Evolutionary conservation across 2,329 filamentous ascomycete genomes (phyloP).

Genomic region (Calonectria montana): DNA sequence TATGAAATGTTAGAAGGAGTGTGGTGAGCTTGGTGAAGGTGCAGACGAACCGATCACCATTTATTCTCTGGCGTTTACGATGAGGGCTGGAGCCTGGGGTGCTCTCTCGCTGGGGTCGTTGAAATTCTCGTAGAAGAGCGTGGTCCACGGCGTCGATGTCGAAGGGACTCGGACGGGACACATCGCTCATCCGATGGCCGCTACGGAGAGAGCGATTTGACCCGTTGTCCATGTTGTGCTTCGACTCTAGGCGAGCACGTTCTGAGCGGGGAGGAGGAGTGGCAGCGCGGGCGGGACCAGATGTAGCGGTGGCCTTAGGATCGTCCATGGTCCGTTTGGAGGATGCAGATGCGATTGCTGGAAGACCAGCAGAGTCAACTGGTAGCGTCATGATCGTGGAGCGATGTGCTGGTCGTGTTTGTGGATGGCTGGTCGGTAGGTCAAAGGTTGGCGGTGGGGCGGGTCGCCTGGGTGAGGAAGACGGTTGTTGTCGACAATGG

Average conservation of each 20-base stretch:
- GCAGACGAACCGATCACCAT: constrained; percentile 67
- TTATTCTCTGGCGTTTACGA: constrained; percentile 69
- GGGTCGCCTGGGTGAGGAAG: neutral
- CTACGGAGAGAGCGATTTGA: constrained; percentile 49
- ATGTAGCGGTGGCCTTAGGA: constrained; percentile 44
- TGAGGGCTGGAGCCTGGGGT: constrained; percentile 66
- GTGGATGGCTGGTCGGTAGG: constrained; percentile 13
- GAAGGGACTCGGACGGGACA: constrained; percentile 51
- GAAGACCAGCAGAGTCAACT: constrained; percentile 41
- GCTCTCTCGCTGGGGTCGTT: constrained; percentile 62
- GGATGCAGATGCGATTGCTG: constrained; percentile 46
- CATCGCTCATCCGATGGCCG: constrained; percentile 50
- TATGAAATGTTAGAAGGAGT: constrained; percentile 52
- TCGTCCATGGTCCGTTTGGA: constrained; percentile 50
- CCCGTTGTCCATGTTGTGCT: constrained; percentile 50
- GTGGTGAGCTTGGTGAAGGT: neutral
- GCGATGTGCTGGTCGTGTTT: constrained; percentile 19
- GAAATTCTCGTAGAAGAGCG: constrained; percentile 64
- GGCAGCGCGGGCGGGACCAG: constrained; percentile 51
- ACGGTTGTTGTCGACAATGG: neutral
- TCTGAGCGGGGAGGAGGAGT: constrained; percentile 60
- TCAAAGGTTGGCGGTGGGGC: constrained; percentile 21
- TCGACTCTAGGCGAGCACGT: constrained; percentile 56
- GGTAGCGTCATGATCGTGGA: constrained; percentile 49
- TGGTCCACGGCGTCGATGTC: constrained; percentile 63